Base-by-base conservation (phyloP, 1,284 basidiomycete genomes). In the Xerocomus amazonicus region DNA sequence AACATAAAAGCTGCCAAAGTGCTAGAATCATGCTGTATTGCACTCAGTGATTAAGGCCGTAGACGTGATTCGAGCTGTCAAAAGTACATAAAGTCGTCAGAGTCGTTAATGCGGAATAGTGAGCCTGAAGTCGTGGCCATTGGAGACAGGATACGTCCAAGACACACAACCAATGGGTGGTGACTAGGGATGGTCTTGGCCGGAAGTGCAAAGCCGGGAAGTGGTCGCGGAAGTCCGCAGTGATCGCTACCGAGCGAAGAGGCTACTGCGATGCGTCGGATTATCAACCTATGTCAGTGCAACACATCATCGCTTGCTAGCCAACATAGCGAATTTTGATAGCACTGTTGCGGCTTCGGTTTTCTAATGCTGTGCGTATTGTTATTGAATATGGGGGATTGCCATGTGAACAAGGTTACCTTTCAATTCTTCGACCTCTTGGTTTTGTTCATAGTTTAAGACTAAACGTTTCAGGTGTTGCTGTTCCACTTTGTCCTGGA, bases 401-500 rank as follows among this genome's bases (percentile, higher is more conserved):
- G 33, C 44, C 29, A 31, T 0, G 29, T 26, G n/a, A 9, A 32
- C n/a, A 42, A 62, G 19, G 19, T 23, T 57, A 84, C 87, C 86
- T 77, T 81, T 87, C 56, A 86, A 58, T 59, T 90, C 87, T 62
- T 90, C 87, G 2, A 78, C 83, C 67, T 90, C 90, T 67, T 92
- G 90, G 28, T 85, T 83, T 58, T 91, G 88, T 61, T 91, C 90
- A 56, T 91, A 92, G 62, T 90, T 79, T 42, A 92, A 76, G 3
- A 95, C 95, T n/a, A 97, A 77, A 16, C 85, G 82, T 73, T 98
- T 98, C 57, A 98, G 73, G 55, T 97, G 91, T 67, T 97, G 92
- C 60, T 97, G 94, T 67, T 98, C 95, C 9, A 90, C 91, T 69
- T 87, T 90, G 69, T 94, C 92, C 63, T 93, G 90, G 55, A 91